Evolutionary conservation across 495 filamentous ascomycete genomes (phyloP), one percentile per base, ranked within the genome.

Genomic region (Chaetomium cochliodes): DNA sequence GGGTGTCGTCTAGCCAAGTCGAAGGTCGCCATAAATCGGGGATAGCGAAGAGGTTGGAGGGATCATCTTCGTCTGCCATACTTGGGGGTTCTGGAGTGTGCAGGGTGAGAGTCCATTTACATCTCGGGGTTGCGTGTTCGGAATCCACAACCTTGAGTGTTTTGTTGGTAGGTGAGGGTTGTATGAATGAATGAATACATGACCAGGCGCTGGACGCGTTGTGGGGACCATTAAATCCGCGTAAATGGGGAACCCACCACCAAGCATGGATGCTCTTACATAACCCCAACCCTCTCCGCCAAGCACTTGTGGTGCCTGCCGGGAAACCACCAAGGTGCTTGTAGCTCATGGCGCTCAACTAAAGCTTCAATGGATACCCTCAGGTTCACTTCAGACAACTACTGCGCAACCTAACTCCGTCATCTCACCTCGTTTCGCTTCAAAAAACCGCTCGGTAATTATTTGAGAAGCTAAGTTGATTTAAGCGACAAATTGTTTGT

Each of bases 11-110:
- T n/a, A 79, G 69, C 72, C 73, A 70, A 33, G 69, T 69, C n/a
- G 78, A 76, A 22, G 75, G 72, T 53, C 76, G 78, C 82, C 84
- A 88, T 47, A 91, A 82, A 67, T 88, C 84, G 25, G 88, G 88
- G 59, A 92, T 86, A 15, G 84, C 84, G 71, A 94, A 94, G 2
- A 90, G 85, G 69, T 90, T 78, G 15, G 81, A 80, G 30, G 68
- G 65, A 53, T 86, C 79, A 39, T 80, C 75, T 39, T 78, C 72
- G 56, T 74, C 70, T 33, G 82, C 78, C 82, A 86, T 81, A 20
- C 64, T 66, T 26, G 22, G 22, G 20, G 41, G 23, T 52, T 25
- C 30, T 20, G 6, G 46, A 20, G 20, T 50, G 46, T 50, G 5
- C 9, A 7, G 33, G 33, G 33, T 37, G 9, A 8, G 8, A 11